Evolutionary conservation across 345 rosid species (phyloP), one percentile per base, ranked within the genome.

Genomic region (Leavenworthia alabamica): DNA sequence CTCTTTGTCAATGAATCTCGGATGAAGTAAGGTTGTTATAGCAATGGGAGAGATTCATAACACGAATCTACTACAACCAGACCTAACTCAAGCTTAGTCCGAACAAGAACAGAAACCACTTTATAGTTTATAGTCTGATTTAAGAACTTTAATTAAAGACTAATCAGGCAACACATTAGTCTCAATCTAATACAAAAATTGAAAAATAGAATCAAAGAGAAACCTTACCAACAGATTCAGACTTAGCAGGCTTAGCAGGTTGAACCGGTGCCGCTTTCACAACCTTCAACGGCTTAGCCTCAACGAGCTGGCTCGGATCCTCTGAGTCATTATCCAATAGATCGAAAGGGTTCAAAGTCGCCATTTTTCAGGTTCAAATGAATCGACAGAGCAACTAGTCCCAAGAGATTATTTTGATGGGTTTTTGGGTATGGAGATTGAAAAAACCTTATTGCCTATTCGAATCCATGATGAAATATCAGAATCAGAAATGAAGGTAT

Each of bases 341-440:
- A 81, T 79, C 84, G 17, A 93, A 93, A 8, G 91, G 89, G 80
- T 93, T 93, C 78, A 42, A 7, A 62, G 86, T 82, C 59, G 97
- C 79, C 99, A 93, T 89, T 70, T 32, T 14, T 31, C 75, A 52
- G 59, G 36, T 32, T 31, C 19, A 29, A 8, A 1, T 53, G 49
- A 70, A 54, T 61, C 68, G 8, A 55, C 12, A 37, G 22, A 55
- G 32, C 10, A 62, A 48, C 40, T n/a, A n/a, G n/a, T n/a, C n/a
- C n/a, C n/a, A n/a, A n/a, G n/a, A n/a, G 22, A 20, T 20, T 52
- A 47, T 20, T n/a, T 54, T 12, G 6, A 14, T 6, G 27, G 57
- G 19, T 15, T 46, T 45, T 33, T 26, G 6, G 36, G 46, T 27
- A 22, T 11, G 10, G 8, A 36, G 41, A 62, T 45, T 10, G 13